Evolutionary conservation across 305 asterid genomes (phyloP).

Genomic region (Fraxinus nigra): DNA sequence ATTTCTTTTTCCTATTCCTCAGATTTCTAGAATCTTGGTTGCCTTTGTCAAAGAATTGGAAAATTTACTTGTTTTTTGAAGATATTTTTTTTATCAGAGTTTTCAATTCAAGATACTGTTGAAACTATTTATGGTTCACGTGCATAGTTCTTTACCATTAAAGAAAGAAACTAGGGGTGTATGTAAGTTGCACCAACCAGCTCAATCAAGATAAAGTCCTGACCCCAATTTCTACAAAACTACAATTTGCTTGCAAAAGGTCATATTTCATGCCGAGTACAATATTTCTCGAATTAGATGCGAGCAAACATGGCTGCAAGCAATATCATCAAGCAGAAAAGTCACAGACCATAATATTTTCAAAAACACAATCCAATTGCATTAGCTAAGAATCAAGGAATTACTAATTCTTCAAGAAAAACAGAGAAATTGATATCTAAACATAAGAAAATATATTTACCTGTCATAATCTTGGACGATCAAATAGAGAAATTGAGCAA

Average conservation of each 20-base stretch:
- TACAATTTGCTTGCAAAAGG: slow-evolving; percentile 22
- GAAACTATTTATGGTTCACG: slow-evolving; percentile 31
- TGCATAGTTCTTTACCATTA: slow-evolving; percentile 18
- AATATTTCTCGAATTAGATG: slow-evolving; percentile 9
- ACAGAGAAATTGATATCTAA: slow-evolving; percentile 19
- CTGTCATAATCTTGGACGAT: slow-evolving; percentile 77
- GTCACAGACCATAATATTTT: slow-evolving; percentile 10
- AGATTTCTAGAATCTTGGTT: slow-evolving; percentile 9
- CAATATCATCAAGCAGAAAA: slow-evolving; percentile 8
- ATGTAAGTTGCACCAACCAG: slow-evolving; percentile 38
- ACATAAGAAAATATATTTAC: slow-evolving; percentile 34
- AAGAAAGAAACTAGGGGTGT: slow-evolving; percentile 10
- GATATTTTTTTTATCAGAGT: slow-evolving; percentile 33
- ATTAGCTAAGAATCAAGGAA: background rate
- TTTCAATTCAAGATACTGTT: slow-evolving; percentile 12
- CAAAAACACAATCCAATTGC: background rate
- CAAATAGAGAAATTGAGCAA: slow-evolving; percentile 79
- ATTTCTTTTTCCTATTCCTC: background rate
- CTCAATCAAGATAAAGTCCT: slow-evolving; percentile 34
- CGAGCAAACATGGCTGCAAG: slow-evolving; percentile 10
- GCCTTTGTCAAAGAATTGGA: slow-evolving; percentile 26
- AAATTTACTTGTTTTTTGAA: slow-evolving; percentile 22
- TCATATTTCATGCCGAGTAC: slow-evolving; percentile 23
- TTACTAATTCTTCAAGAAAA: slow-evolving; percentile 12
- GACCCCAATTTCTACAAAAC: slow-evolving; percentile 14